Percentiles rank a stretch among this genome's conserved stretches.
Conservation (phyloP, 2,329 filamentous ascomycete genomes). For the Reticulascus tulasneorum region DNA sequence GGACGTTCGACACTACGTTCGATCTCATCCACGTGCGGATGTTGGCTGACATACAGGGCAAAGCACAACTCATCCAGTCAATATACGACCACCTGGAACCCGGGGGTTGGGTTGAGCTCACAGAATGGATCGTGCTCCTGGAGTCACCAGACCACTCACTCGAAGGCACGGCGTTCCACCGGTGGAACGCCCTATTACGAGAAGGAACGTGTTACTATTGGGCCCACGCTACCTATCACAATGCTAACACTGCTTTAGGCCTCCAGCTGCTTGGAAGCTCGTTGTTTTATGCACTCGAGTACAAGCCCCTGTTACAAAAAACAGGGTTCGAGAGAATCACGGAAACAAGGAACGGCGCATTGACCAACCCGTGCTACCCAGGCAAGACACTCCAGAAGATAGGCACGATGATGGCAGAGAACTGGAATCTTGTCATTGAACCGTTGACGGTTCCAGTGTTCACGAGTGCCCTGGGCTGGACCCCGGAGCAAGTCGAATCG, state of each 20-base stretch:
- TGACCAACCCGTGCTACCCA: conserved; percentile 24
- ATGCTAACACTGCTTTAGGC: too few species aligned
- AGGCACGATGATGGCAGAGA: conserved; percentile 22
- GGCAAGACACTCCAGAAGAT: conserved; percentile 24
- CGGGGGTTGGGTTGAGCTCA: conserved; percentile 23
- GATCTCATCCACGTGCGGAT: conserved; percentile 29
- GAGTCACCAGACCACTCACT: conserved; percentile 27
- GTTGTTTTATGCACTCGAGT: conserved; percentile 22
- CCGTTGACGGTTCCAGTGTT: conserved; percentile 31
- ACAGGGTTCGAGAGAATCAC: conserved; percentile 21
- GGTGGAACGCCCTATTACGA: conserved; percentile 23
- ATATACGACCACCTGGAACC: conserved; percentile 25
- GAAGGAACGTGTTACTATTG: too few species aligned
- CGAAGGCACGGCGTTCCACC: conserved; percentile 24
- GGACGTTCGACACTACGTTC: conserved; percentile 21
- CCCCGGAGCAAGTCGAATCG: conserved; percentile 24
- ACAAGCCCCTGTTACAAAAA: conserved; percentile 18
- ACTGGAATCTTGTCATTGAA: conserved; percentile 19
- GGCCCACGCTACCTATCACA: too few species aligned
- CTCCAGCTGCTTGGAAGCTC: conserved; percentile 25
- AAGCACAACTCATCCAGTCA: conserved; percentile 20
- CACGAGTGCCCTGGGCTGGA: conserved; percentile 32
- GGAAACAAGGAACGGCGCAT: conserved; percentile 22
- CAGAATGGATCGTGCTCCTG: conserved; percentile 27
- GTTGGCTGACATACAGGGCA: conserved; percentile 22